These are phyloP conservation scores for Tetrahymena malaccensis DNA, from an alignment of 73 alveolate genomes.

Conservation along the genomic window DNA sequence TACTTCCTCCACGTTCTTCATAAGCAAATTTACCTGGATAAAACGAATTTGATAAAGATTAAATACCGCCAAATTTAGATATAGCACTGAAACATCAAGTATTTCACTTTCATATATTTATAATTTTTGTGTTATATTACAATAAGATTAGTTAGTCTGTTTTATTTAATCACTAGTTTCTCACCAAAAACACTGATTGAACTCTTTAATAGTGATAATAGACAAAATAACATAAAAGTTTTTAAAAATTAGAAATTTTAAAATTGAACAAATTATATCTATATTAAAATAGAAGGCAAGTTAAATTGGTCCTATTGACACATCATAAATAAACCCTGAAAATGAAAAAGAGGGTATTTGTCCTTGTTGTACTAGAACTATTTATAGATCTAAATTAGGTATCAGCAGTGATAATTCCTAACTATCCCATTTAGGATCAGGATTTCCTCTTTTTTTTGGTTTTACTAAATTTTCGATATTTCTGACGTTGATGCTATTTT, in stretches of 20 bases:
- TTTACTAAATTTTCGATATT: not conserved
- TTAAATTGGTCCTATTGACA: not conserved
- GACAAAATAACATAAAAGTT: not conserved
- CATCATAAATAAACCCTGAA: not conserved
- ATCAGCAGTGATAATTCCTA: not conserved
- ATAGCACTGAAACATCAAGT: not conserved
- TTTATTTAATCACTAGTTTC: too few relatives aligned
- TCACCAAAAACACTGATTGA: too few relatives aligned
- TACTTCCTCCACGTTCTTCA: not conserved
- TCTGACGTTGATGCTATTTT: not conserved
- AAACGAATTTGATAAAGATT: not conserved
- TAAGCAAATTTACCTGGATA: not conserved
- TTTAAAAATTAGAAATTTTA: too few relatives aligned
- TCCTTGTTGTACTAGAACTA: not conserved
- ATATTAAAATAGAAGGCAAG: not conserved
- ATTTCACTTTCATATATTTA: not conserved
- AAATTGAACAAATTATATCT: too few relatives aligned
- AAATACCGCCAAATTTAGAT: not conserved
- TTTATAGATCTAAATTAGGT: not conserved
- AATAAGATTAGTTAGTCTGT: too few relatives aligned
- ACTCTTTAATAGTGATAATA: too few relatives aligned
- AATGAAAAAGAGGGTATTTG: not conserved
- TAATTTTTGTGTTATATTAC: too few relatives aligned
- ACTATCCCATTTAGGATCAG: not conserved
- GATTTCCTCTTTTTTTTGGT: not conserved